Conservation (phyloP, 805 yeast species). For the Cyberlindnera euphorbiae region DNA sequence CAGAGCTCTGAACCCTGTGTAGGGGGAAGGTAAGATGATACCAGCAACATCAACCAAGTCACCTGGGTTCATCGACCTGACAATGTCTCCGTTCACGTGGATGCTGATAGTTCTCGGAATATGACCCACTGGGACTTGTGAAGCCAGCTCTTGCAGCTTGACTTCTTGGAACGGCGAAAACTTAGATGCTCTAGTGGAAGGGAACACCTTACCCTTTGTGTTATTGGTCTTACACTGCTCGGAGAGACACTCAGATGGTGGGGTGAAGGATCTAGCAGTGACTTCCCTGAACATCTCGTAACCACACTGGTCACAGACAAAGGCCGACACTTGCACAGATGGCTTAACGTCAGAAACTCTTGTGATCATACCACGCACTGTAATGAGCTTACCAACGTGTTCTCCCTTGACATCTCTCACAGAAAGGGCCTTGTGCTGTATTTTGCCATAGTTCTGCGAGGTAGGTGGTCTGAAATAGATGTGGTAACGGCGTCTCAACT, state of each 20-base stretch:
- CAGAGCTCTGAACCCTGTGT: constrained; percentile 91
- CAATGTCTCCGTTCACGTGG: constrained; percentile 90
- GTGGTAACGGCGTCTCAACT: constrained; percentile 79
- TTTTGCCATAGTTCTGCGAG: constrained; percentile 25
- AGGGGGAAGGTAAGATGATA: constrained; percentile 88
- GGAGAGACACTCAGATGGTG: constrained; percentile 84
- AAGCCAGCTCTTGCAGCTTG: constrained; percentile 87
- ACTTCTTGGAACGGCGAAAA: constrained; percentile 95
- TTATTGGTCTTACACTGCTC: constrained; percentile 72
- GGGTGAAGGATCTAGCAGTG: constrained; percentile 74
- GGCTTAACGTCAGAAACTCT: constrained; percentile 97
- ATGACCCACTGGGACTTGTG: constrained; percentile 97
- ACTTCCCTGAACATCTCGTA: constrained; percentile 96
- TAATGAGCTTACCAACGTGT: constrained; percentile 79
- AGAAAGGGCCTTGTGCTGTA: constrained; percentile 53
- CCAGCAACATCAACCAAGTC: constrained; percentile 93
- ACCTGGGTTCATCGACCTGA: constrained; percentile 86
- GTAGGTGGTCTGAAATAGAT: constrained; percentile 82
- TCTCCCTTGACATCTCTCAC: constrained; percentile 87
- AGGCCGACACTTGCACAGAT: constrained; percentile 83
- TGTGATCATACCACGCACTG: constrained; percentile 91
- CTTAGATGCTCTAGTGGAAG: constrained; percentile 94
- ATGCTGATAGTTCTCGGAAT: constrained; percentile 85
- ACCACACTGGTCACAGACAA: constrained; percentile 97
- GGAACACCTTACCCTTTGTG: constrained; percentile 82